Conservation (phyloP, 805 yeast species). For the Wickerhamomyces sydowiorum region DNA sequence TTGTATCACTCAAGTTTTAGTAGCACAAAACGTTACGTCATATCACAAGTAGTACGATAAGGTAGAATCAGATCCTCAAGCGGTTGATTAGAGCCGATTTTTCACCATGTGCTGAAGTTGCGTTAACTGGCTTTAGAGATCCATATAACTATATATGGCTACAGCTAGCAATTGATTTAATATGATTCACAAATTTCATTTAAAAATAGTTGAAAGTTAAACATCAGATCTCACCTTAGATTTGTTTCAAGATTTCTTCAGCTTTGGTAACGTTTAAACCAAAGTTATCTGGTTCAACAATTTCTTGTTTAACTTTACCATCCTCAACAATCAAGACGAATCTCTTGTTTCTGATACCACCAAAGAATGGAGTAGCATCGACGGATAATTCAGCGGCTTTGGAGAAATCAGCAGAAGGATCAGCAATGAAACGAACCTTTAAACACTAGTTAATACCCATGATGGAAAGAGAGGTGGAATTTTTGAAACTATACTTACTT, state of each 20-base stretch:
- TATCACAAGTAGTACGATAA: too few relatives aligned
- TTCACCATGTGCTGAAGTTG: too few relatives aligned
- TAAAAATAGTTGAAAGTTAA: too few relatives aligned
- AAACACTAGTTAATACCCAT: background rate
- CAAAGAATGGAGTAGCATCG: constrained; percentile 74
- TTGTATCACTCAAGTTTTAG: too few relatives aligned
- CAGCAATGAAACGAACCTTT: constrained; percentile 60
- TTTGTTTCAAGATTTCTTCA: constrained; percentile 28
- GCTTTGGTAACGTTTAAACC: constrained; percentile 49
- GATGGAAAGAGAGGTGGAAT: background rate
- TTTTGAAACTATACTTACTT: background rate
- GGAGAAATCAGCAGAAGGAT: constrained; percentile 72
- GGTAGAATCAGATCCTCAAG: too few relatives aligned
- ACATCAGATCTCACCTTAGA: too few relatives aligned
- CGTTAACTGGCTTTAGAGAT: too few relatives aligned
- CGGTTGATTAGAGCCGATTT: too few relatives aligned
- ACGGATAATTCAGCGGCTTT: constrained; percentile 58
- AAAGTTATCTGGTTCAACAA: constrained; percentile 78
- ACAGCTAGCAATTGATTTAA: too few relatives aligned
- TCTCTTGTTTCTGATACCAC: constrained; percentile 69
- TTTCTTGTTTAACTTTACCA: constrained; percentile 60
- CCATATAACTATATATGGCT: too few relatives aligned
- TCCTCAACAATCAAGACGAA: constrained; percentile 72
- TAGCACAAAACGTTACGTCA: too few relatives aligned
- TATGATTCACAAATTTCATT: too few relatives aligned